Evolutionary conservation across 306 rosid genomes (phyloP).

Genomic region (Pyrus pyrifolia): DNA sequence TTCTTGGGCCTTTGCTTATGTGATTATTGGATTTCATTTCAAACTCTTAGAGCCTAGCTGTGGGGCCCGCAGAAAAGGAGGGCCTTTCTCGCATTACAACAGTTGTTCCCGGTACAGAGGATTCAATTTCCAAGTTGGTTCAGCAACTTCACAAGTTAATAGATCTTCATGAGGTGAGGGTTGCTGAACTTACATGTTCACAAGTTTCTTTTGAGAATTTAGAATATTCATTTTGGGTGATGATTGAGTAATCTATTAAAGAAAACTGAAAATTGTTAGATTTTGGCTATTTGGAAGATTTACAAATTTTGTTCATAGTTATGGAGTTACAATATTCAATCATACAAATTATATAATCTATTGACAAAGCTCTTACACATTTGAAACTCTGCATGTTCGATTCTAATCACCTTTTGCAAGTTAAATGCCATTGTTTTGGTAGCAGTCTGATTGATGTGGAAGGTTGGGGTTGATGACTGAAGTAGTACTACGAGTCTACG

Average conservation of each 20-base stretch:
- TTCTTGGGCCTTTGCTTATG: background rate
- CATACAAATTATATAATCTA: background rate
- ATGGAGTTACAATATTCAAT: background rate
- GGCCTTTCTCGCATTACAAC: slow-evolving; percentile 61
- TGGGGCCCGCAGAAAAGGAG: slow-evolving; percentile 53
- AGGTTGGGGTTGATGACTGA: background rate
- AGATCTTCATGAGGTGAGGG: slow-evolving; percentile 52
- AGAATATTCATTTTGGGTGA: background rate
- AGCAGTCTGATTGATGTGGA: background rate
- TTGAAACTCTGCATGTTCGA: too few species aligned
- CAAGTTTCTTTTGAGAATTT: background rate
- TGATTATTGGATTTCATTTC: background rate
- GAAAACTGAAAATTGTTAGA: background rate
- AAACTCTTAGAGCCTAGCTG: slow-evolving; percentile 45
- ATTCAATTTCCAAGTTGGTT: slow-evolving; percentile 48
- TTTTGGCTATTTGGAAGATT: background rate
- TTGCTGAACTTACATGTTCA: slow-evolving; percentile 3
- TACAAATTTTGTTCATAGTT: background rate
- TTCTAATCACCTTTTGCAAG: too few species aligned
- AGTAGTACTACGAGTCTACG: background rate
- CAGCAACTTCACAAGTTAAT: slow-evolving; percentile 53
- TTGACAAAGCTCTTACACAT: too few species aligned
- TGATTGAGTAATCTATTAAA: background rate
- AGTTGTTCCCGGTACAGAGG: slow-evolving; percentile 54
- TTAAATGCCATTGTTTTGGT: background rate